A percentile compares a stretch with the other conserved stretches of the same genome.
phyloP scores from a whole-genome alignment of 2,329 filamentous ascomycete species.

The Cercospora berteroae region DNA sequence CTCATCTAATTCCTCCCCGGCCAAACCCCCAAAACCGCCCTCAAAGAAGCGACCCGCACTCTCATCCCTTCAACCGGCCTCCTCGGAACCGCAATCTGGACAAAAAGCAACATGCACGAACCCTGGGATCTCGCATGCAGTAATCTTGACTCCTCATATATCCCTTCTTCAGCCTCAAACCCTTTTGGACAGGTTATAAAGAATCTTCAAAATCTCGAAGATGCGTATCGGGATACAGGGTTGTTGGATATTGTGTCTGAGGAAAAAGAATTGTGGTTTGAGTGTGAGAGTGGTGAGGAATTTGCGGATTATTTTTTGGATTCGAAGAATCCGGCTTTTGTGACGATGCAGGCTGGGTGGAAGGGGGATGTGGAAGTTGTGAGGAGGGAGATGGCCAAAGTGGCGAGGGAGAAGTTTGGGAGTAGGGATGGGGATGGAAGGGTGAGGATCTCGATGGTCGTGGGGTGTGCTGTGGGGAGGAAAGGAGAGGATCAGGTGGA shows the following conservation, averaged over 20 bases:
- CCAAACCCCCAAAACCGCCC: background rate
- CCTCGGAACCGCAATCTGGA: conserved; percentile 2
- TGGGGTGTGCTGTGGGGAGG: conserved; percentile 7
- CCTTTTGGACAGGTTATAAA: background rate
- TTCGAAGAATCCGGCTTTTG: conserved; percentile 12
- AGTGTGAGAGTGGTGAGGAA: conserved; percentile 14
- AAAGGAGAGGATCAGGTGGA: background rate
- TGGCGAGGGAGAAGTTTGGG: conserved; percentile 10
- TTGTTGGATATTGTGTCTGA: conserved; percentile 8
- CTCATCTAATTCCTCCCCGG: conserved; percentile 13
- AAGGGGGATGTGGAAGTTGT: conserved; percentile 12
- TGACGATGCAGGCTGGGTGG: conserved; percentile 11
- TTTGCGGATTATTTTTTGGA: conserved; percentile 15
- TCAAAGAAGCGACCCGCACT: background rate
- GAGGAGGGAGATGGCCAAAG: conserved; percentile 10
- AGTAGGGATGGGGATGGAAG: background rate
- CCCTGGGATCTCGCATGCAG: conserved; percentile 13
- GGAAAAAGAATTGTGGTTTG: conserved; percentile 5
- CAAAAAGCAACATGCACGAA: background rate
- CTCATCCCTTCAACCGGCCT: background rate
- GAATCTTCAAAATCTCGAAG: conserved; percentile 9
- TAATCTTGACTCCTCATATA: conserved; percentile 10
- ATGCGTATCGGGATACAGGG: conserved; percentile 6
- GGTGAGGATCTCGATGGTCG: conserved; percentile 9
- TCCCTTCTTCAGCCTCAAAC: background rate